Percentiles rank a stretch among this genome's conserved stretches.
Evolutionary conservation across 2,329 filamentous ascomycete genomes (phyloP).

Genomic region (Chaetomiaceae sp.): DNA sequence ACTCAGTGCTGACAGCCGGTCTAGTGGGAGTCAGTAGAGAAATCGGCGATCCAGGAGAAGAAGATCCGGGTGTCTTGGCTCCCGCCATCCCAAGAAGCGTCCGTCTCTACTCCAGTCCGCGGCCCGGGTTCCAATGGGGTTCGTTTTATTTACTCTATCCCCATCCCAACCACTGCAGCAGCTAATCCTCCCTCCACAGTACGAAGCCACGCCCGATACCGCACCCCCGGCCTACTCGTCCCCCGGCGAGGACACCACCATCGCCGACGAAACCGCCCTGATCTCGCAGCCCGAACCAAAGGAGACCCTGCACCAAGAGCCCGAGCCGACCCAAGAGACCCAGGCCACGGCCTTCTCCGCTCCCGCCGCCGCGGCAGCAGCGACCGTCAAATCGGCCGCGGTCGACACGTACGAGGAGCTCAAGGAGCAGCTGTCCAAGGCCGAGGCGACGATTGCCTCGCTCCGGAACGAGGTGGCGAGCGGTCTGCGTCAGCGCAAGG

Average conservation of each 20-base stretch:
- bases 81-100: constrained; percentile 48
- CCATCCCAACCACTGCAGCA: background rate
- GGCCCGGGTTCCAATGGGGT: constrained; percentile 30
- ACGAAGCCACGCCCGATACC: constrained; percentile 32
- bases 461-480: constrained; percentile 59
- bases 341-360: constrained; percentile 3
- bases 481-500: constrained; percentile 76
- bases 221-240: constrained; percentile 32
- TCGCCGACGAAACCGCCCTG: constrained; percentile 20
- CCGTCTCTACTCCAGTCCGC: constrained; percentile 30
- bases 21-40: constrained; percentile 76
- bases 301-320: constrained; percentile 6
- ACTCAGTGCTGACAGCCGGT: constrained; percentile 27
- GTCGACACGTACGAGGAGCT: constrained; percentile 29
- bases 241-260: constrained; percentile 27
- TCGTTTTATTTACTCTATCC: constrained; percentile 10
- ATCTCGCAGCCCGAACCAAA: constrained; percentile 21
- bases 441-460: constrained; percentile 66
- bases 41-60: constrained; percentile 77
- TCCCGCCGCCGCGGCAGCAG: constrained; percentile 15
- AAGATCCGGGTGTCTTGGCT: constrained; percentile 94
- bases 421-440: constrained; percentile 46
- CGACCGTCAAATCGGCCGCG: constrained; percentile 23
- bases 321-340: constrained; percentile 17
- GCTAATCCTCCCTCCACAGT: constrained; percentile 20